Evolutionary conservation across 2,329 filamentous ascomycete genomes (phyloP).

Genomic region (Fragosphaeria purpurea): DNA sequence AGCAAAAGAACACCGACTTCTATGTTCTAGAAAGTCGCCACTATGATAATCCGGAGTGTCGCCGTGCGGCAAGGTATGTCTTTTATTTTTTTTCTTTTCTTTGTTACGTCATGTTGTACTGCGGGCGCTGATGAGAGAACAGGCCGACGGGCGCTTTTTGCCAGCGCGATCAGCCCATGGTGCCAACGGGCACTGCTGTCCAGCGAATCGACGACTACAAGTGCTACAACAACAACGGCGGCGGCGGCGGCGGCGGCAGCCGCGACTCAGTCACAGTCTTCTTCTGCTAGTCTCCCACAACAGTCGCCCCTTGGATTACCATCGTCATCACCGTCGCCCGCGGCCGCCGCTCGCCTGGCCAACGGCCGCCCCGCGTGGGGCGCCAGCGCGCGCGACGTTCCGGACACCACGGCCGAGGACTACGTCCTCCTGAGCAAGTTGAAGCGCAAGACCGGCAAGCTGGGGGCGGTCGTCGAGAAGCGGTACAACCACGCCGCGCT

Average conservation of each 20-base stretch:
- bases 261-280: neutral
- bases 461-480: slow-evolving; percentile 39
- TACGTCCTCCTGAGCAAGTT: slow-evolving; percentile 29
- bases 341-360: neutral
- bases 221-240: neutral
- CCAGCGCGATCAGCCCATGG: slow-evolving; percentile 5
- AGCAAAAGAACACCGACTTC: no score
- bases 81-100: neutral
- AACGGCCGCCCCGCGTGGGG: neutral
- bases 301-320: no score
- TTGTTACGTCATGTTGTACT: no score
- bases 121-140: neutral
- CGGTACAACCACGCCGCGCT: slow-evolving; percentile 59
- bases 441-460: slow-evolving; percentile 32
- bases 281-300: no score
- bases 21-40: slow-evolving; percentile 14
- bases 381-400: slow-evolving; percentile 1
- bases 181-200: no score
- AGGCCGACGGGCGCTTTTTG: slow-evolving; percentile 44
- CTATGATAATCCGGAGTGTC: slow-evolving; percentile 48
- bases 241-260: no score
- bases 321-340: no score
- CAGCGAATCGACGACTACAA: no score
- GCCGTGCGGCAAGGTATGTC: slow-evolving; percentile 43
- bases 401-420: slow-evolving; percentile 22